These are phyloP conservation scores for Lepraria neglecta DNA, from an alignment of 495 filamentous ascomycete genomes.

Conservation along the genomic window DNA sequence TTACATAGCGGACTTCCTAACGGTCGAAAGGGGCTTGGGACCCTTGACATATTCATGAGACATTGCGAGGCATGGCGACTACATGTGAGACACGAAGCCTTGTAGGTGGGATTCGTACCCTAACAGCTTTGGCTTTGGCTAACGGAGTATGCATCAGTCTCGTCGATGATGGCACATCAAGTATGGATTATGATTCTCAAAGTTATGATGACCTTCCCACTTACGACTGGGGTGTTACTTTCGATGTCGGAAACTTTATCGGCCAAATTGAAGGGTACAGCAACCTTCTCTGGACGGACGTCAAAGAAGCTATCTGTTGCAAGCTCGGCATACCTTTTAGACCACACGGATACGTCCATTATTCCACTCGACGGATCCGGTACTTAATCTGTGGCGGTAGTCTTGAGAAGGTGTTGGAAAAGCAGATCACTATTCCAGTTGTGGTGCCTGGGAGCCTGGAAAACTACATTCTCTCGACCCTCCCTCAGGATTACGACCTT, in stretches of 20 bases:
- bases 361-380: constrained; percentile 30
- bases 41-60: constrained; percentile 34
- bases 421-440: constrained; percentile 33
- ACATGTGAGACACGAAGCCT: constrained; percentile 23
- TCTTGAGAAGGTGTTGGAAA: constrained; percentile 23
- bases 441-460: constrained; percentile 29
- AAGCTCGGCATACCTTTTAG: constrained; percentile 18
- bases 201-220: constrained; percentile 31
- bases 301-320: constrained; percentile 21
- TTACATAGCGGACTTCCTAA: constrained; percentile 22
- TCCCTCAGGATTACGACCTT: constrained; percentile 11
- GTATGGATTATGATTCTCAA: constrained; percentile 19
- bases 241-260: constrained; percentile 10
- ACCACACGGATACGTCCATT: constrained; percentile 6
- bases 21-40: constrained; percentile 26
- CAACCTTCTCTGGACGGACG: constrained; percentile 20
- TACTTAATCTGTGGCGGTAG: constrained; percentile 25
- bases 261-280: constrained; percentile 20
- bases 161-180: neutral
- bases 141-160: neutral
- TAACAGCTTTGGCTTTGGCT: too few relatives aligned
- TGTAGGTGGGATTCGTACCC: neutral
- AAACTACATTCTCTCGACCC: constrained; percentile 16
- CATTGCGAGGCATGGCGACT: constrained; percentile 34
- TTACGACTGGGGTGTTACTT: constrained; percentile 29